These are phyloP conservation scores for Brettanomyces nanus DNA, from an alignment of 805 yeast species.

Conservation along the genomic window DNA sequence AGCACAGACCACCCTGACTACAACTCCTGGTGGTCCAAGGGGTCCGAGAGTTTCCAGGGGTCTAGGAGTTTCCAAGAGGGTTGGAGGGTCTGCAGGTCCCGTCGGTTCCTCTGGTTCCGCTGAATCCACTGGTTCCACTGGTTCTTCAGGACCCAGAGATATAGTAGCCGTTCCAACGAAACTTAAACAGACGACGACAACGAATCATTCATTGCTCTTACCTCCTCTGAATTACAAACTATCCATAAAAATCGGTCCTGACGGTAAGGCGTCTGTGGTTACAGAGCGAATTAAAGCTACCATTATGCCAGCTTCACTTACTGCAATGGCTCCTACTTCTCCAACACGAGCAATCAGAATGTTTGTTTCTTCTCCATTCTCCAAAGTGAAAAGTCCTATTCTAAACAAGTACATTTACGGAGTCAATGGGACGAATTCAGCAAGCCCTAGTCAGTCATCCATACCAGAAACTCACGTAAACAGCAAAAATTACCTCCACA, in stretches of 20 bases:
- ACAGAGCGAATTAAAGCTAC: conserved; percentile 14
- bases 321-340: conserved; percentile 1
- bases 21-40: conserved; percentile 9
- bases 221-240: conserved; percentile 16
- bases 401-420: conserved; percentile 5
- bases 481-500: not conserved
- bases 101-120: too few relatives aligned
- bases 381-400: conserved; percentile 4
- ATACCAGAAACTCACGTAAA: too few relatives aligned
- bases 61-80: conserved; percentile 1
- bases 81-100: too few relatives aligned
- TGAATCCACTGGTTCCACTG: too few relatives aligned
- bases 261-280: conserved; percentile 24
- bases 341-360: conserved; percentile 3
- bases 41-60: not conserved
- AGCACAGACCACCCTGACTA: conserved; percentile 10
- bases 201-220: too few relatives aligned
- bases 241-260: conserved; percentile 17
- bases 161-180: too few relatives aligned
- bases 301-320: conserved; percentile 7
- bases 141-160: too few relatives aligned
- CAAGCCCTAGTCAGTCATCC: too few relatives aligned
- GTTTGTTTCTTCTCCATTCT: conserved; percentile 2
- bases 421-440: too few relatives aligned
- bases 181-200: too few relatives aligned